Evolutionary conservation across 331 rosid species (phyloP), one percentile per base, ranked within the genome.

Genomic region (Rosa hybrid): DNA sequence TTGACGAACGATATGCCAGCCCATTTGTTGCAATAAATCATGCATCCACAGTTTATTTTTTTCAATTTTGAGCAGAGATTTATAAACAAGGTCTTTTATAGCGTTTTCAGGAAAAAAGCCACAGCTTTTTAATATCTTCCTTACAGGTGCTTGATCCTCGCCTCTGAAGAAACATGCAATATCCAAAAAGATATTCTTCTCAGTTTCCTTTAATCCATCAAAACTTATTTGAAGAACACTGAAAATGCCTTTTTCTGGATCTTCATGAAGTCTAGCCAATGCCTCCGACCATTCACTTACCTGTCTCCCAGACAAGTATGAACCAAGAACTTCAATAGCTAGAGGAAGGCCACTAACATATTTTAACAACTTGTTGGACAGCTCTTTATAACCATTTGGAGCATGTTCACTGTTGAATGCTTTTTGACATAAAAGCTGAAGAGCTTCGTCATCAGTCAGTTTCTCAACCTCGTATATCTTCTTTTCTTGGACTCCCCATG

Each of bases 321-420:
- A 18, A 51, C 72, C 73, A 42, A 77, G 4, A 20, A 67, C 59
- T 65, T 13, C 25, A 50, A 30, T 7, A 49, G 60, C 38, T 30
- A 75, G 23, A 41, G 78, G 78, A 57, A 54, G 54, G 2, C 69
- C 78, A 21, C n/a, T 16, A 7, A 42, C 23, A 57, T 75, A 75
- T 2, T 57, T 23, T 12, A 57, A 39, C 39, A 57, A 41, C 0
- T 44, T 59, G 17, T n/a, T 59, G 7, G 69, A 39, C 41, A 30
- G 21, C 64, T 30, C 50, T 39, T 6, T 50, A 49, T 30, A 65
- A 2, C 30, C 30, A 12, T 20, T 30, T 8, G 12, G 20, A 18
- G 69, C 70, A 12, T 8, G 39, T 34, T 0, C 0, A 11, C 8
- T 17, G 0, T 38, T 17, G 30, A 69, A 69, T 4, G 76, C 76